These are phyloP conservation scores for Pseudogymnoascus pannorum DNA, from an alignment of 2,329 filamentous ascomycete genomes.

Conservation along the genomic window DNA sequence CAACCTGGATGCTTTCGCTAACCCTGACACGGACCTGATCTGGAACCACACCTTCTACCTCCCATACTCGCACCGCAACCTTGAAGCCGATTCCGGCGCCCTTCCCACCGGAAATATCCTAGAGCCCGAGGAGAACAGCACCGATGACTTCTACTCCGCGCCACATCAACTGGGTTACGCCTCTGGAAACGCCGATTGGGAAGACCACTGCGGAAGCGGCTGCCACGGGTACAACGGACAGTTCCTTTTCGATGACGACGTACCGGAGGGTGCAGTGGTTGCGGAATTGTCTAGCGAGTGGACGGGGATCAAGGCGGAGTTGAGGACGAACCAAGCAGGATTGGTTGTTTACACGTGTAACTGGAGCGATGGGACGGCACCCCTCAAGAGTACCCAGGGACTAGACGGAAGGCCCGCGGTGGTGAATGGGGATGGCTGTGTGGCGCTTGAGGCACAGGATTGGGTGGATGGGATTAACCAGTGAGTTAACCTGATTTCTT, in stretches of 20 bases:
- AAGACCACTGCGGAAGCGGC: constrained; percentile 54
- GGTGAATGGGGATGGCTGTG: constrained; percentile 56
- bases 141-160: constrained; percentile 60
- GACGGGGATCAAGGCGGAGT: constrained; percentile 62
- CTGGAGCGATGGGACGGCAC: constrained; percentile 43
- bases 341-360: constrained; percentile 66
- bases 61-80: constrained; percentile 53
- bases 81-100: constrained; percentile 47
- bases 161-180: constrained; percentile 58
- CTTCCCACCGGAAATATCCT: constrained; percentile 57
- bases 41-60: constrained; percentile 57
- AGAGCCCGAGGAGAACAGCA: constrained; percentile 56
- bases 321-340: constrained; percentile 63
- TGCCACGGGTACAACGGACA: constrained; percentile 69
- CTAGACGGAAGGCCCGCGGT: constrained; percentile 33
- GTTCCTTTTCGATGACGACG: constrained; percentile 37
- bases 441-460: constrained; percentile 71
- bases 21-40: constrained; percentile 46
- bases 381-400: constrained; percentile 54
- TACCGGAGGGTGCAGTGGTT: constrained; percentile 34
- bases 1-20: constrained; percentile 59
- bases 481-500: not conserved
- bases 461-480: constrained; percentile 74
- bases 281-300: constrained; percentile 53
- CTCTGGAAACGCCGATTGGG: constrained; percentile 44